Evolutionary conservation across 768 basidiomycete species (phyloP).

Genomic region (Termitomyces sp.): DNA sequence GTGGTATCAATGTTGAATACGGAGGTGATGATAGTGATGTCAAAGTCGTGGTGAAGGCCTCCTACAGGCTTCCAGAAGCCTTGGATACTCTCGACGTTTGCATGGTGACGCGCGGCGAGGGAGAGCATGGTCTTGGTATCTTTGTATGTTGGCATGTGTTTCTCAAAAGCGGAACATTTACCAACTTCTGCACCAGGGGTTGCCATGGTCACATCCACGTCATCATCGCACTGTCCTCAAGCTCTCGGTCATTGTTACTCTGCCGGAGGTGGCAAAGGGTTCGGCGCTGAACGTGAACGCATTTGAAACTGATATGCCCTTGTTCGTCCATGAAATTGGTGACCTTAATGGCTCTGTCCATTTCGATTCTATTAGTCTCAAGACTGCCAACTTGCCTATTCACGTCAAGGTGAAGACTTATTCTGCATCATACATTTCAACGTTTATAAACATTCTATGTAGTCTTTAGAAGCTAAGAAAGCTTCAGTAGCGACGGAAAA

Average conservation of each 20-base stretch:
- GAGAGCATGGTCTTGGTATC: constrained; percentile 30
- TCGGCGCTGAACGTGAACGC: constrained; percentile 30
- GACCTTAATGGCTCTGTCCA: constrained; percentile 30
- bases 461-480: constrained; percentile 28
- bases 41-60: constrained; percentile 21
- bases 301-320: constrained; percentile 40
- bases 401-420: constrained; percentile 27
- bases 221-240: constrained; percentile 6
- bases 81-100: constrained; percentile 24
- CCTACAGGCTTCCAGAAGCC: constrained; percentile 17
- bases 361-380: constrained; percentile 37
- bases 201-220: constrained; percentile 3
- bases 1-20: constrained; percentile 20
- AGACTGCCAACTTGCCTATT: constrained; percentile 30
- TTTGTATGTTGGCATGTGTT: constrained; percentile 20
- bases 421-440: neutral
- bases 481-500: constrained; percentile 34
- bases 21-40: constrained; percentile 16
- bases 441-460: constrained; percentile 2
- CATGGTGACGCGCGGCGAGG: constrained; percentile 16
- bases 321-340: constrained; percentile 36
- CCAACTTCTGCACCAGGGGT: constrained; percentile 10
- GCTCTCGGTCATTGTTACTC: constrained; percentile 21
- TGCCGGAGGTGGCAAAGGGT: constrained; percentile 16
- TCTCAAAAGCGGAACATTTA: neutral